Evolutionary conservation across 768 basidiomycete species (phyloP).

Genomic region (Suillus discolor): DNA sequence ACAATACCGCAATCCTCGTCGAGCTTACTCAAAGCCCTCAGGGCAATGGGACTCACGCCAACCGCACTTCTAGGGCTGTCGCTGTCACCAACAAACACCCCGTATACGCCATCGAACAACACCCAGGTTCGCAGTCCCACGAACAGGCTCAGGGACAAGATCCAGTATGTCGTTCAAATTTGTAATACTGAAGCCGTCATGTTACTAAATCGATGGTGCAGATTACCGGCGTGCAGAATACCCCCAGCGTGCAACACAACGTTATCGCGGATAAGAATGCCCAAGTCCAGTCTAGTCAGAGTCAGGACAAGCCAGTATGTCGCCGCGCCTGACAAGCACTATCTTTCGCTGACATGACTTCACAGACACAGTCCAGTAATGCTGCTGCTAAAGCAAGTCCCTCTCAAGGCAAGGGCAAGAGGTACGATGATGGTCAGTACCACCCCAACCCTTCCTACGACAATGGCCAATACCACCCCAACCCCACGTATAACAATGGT

Average conservation of each 20-base stretch:
- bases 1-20: not conserved
- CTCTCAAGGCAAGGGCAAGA: slow-evolving; percentile 2
- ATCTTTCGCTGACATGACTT: not conserved
- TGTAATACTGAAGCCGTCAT: not conserved
- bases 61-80: not conserved
- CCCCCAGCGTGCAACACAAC: not conserved
- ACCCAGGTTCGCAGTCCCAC: not conserved
- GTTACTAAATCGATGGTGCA: not conserved
- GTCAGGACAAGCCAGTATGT: not conserved
- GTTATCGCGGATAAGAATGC: not conserved
- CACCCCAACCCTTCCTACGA: slow-evolving; percentile 14
- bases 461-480: slow-evolving; percentile 25
- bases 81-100: not conserved
- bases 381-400: not conserved
- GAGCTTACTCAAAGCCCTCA: not conserved
- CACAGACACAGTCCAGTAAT: not conserved
- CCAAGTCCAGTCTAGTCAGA: not conserved
- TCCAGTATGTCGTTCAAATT: not conserved
- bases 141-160: slow-evolving; percentile 3
- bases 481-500: slow-evolving; percentile 22
- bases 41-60: not conserved
- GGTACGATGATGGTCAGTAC: slow-evolving; percentile 19
- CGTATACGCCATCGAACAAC: not conserved
- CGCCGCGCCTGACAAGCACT: not conserved
- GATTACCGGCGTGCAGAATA: not conserved